Evolutionary conservation across 352 stramenopile genomes (phyloP).

Genomic region (Phytopythium cucurbitacearum): DNA sequence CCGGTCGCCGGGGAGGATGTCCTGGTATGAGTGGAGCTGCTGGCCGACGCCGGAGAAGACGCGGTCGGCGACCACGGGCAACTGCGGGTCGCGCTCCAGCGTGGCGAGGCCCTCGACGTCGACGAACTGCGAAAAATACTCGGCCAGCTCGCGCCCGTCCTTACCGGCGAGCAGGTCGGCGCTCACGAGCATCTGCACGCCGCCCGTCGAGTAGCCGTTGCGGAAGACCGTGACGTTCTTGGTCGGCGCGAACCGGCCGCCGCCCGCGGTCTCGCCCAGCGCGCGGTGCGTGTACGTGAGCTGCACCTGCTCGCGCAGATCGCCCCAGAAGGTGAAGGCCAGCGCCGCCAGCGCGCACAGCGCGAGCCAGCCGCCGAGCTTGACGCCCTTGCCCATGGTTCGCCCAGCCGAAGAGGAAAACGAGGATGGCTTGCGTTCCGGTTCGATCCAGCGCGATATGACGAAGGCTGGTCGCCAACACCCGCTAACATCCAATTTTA

Average conservation of each 20-base stretch:
- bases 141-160: slow-evolving; percentile 46
- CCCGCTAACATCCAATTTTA: too few relatives aligned
- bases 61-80: slow-evolving; percentile 47
- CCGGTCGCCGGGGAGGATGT: slow-evolving; percentile 49
- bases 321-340: slow-evolving; percentile 46
- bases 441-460: neutral
- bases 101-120: slow-evolving; percentile 44
- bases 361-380: slow-evolving; percentile 31
- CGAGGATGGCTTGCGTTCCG: neutral
- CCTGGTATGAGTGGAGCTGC: slow-evolving; percentile 42
- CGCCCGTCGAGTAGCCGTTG: slow-evolving; percentile 75
- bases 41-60: slow-evolving; percentile 68
- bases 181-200: slow-evolving; percentile 67
- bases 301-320: slow-evolving; percentile 58
- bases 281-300: slow-evolving; percentile 56
- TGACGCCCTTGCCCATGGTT: slow-evolving; percentile 49
- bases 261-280: slow-evolving; percentile 30
- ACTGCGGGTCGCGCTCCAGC: slow-evolving; percentile 8
- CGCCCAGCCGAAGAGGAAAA: neutral
- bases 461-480: too few relatives aligned
- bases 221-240: slow-evolving; percentile 78
- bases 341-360: slow-evolving; percentile 33
- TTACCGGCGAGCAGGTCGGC: slow-evolving; percentile 51
- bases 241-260: slow-evolving; percentile 9
- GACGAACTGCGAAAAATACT: slow-evolving; percentile 82